Base-by-base conservation (phyloP, 2,329 filamentous ascomycete genomes). In the Aspergillus alliaceus region DNA sequence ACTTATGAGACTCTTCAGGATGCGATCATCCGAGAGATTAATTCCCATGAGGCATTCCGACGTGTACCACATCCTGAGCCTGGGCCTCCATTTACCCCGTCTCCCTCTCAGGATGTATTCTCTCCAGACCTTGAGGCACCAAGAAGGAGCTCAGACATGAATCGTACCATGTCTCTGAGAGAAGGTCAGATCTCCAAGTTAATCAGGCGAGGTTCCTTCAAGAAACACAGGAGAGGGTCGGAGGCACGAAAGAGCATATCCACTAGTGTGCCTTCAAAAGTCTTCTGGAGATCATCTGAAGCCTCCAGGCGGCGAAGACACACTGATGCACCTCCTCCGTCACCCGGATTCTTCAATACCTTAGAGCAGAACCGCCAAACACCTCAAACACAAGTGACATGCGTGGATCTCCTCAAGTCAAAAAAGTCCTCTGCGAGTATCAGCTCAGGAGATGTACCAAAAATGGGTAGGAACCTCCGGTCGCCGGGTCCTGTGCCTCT, bases 11-110 rank as follows among this genome's bases (percentile, higher is more conserved):
- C 71, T 5, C 62, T 78, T 14, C 74, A 78, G 56, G 75, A 78
- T 64, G 69, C 75, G 15, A 78, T 78, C 37, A 65, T 78, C 31
- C 73, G 75, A 9, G 75, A 78, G 55, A 75, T 78, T 51, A 78
- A 78, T 53, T 77, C 73, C 3, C 75, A 77, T 48, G 75, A 77
- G 53, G 75, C 75, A 12, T 77, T 78, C 56, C 71, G 66, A 27
- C 65, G 64, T 15, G 67, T 76, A 0, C 70, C 72, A 32, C 50
- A 69, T 42, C 70, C 73, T 14, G 62, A 58, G 9, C 40, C 59
- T n/a, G 72, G 72, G 1, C 68, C 71, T 27, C 66, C 66, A 6
- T 73, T 74, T 48, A 75, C 72, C 0, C 73, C 73, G 8, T 65
- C 67, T 2, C 50, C 66, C 18, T 64, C 61, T 4, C 58, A 69